Evolutionary conservation across 352 stramenopile species (phyloP), one percentile per base, ranked within the genome.

Genomic region (Pythium aquatile): DNA sequence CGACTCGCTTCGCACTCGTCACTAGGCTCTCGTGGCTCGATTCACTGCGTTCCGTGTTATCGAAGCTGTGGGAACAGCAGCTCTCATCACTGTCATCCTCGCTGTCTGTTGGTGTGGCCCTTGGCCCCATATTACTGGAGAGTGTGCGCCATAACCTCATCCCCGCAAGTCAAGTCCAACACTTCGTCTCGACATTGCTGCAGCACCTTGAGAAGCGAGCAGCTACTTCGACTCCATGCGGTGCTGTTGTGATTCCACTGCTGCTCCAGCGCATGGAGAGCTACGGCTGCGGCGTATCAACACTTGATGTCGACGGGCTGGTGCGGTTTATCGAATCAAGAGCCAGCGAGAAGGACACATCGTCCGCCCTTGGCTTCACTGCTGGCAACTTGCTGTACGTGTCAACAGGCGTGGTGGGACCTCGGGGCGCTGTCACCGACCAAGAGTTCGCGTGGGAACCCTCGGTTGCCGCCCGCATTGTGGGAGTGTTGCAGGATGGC

Each of bases 21-120:
- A 17, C 44, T 47, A 55, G 63, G 13, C 63, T 69, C 37, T 2
- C 66, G n/a, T 90, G 81, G 81, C 74, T 90, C 10, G 35, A 47
- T 16, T 80, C 80, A 48, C 10, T 87, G 24, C 75, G 55, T 46
- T 35, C n/a, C 17, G 13, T 84, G 44, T 61, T 90, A 1, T 10
- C 16, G n/a, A 11, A 44, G 3, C 26, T 66, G 17, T 66, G 61
- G 61, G 8, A 37, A 6, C 17, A 54, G 13, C 30, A 66, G 8
- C 16, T 42, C 8, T 10, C 39, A 1, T 39, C 39, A 17, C 2
- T 16, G 2, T 56, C n/a, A 2, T 54, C 33, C 14, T 29, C 62
- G 26, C 44, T 59, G 9, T 26, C 32, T 46, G 30, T 42, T 17
- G 55, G 46, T 13, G 30, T 69, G 5, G 63, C 55, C 5, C 56